Base-by-base conservation (phyloP, 495 filamentous ascomycete species). In the Neurospora sp. region DNA sequence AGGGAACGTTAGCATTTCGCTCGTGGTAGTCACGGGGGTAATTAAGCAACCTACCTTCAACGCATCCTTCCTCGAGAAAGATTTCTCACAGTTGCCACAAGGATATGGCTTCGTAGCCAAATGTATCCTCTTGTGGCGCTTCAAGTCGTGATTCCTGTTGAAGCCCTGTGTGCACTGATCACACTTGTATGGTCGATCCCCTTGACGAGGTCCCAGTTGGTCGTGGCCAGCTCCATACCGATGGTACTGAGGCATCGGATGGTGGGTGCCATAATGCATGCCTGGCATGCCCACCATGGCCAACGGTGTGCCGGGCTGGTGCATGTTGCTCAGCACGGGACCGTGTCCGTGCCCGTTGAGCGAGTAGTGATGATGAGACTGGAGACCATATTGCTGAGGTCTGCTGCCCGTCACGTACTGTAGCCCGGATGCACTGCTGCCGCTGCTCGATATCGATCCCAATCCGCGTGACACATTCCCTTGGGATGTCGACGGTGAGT, bases 91-190 rank as follows among this genome's bases (percentile, higher is more conserved):
- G 76, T 93, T 90, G 12, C 81, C 87, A 78, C 96, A 99, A 0
- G 96, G 94, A 80, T 94, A 98, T 0, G 96, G 96, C 85, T 99
- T 99, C 68, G 98, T 92, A 0, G 94, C 92, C 68, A 98, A 83
- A 81, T 99, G 96, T 72, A 99, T 99, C 72, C 94, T 85, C 81
- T 97, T 97, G 77, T 99, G 96, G 61, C 96, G 88, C 81, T 99
- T 99, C 71, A 99, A 83, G 78, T 99, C 96, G 78, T 99, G 96
- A 72, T 99, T 99, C 7, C 96, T 87, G 79, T 97, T 99, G 86
- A 99, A 99, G 70, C 92, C 92, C 77, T 96, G 93, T 1, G 92
- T 89, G 77, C 96, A 99, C 78, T 91, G 85, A 76, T 98, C 93
- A 79, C 96, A 99, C 77, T 96, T 96, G 85, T 96, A 99, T 0